phyloP scores from a whole-genome alignment of 331 rosid species.

The Acacia concinna region DNA sequence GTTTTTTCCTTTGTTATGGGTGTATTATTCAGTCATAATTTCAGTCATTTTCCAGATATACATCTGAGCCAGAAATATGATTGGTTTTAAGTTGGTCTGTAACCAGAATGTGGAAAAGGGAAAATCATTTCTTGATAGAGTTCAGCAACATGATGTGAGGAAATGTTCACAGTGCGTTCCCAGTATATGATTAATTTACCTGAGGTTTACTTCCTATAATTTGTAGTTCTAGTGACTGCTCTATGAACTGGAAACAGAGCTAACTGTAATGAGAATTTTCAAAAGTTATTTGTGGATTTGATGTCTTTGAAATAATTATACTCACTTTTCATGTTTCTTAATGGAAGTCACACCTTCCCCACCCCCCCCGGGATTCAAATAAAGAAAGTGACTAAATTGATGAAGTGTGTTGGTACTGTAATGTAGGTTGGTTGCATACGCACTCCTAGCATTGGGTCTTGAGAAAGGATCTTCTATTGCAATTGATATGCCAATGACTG shows the following conservation, averaged over 20 bases:
- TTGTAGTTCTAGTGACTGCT: background rate
- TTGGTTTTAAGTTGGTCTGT: background rate
- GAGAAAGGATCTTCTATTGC: constrained; percentile 90
- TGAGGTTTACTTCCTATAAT: background rate
- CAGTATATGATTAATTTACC: background rate
- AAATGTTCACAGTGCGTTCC: background rate
- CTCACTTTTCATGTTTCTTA: background rate
- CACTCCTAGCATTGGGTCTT: constrained; percentile 63
- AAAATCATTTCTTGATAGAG: background rate
- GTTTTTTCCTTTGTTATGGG: background rate
- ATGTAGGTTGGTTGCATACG: constrained; percentile 87
- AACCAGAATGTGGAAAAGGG: background rate
- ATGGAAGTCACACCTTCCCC: too few relatives aligned
- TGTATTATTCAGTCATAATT: background rate
- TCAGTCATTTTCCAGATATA: background rate
- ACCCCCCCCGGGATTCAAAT: too few relatives aligned
- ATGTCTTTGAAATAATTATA: background rate
- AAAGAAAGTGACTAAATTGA: background rate
- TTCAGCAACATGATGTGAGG: background rate
- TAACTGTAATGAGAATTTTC: background rate
- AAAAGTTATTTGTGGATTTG: background rate
- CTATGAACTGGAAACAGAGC: constrained; percentile 17
- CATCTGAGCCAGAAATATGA: background rate
- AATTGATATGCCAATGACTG: constrained; percentile 93
- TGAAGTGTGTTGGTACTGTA: constrained; percentile 36